Base-by-base conservation (phyloP, 208 protist species). In the Trypanosoma caninum region DNA sequence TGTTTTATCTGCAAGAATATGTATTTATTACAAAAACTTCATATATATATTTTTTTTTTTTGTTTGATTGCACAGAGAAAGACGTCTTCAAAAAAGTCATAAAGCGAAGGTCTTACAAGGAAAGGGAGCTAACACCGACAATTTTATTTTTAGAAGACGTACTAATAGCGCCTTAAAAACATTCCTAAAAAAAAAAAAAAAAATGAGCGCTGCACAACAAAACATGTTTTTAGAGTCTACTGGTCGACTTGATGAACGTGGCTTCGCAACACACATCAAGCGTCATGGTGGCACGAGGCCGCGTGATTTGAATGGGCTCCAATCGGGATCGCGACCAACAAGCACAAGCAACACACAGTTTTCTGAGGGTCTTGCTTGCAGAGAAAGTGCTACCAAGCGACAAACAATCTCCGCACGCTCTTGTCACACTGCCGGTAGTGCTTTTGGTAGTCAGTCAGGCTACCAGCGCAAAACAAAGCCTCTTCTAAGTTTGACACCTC, bases 211-310 rank as follows among this genome's bases (percentile, higher is more conserved):
- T 23, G 34, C 20, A 27, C 6, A 22, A 20, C n/a, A 50, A 23
- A 51, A 51, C 37, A 50, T 58, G 7, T 58, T 60, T 30, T 42
- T 62, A 14, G 47, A 61, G n/a, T 20, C 13, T 7, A 28, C 22
- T 46, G n/a, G 35, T 2, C 46, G 16, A 10, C 35, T 2, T 50
- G 64, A 70, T 10, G 64, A 63, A 18, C 44, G 55, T 40, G 31
- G 28, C 20, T 20, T 48, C 7, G 44, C 47, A 23, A 50, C 55
- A 23, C 56, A 58, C 25, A 45, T 70, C 0, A 60, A 56, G 22
- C 64, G 52, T 4, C 63, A 42, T 51, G 64, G 64, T 53, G 60
- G 60, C 53, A 41, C 16, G 16, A 45, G 31, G 27, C 59, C 50
- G 38, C 53, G 20, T 37, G 38, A 57, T n/a, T 27, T 18, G 46